Percentiles rank a stretch among this genome's conserved stretches.
Conservation (phyloP, 805 yeast species). For the Spencermartinsiella europaea region DNA sequence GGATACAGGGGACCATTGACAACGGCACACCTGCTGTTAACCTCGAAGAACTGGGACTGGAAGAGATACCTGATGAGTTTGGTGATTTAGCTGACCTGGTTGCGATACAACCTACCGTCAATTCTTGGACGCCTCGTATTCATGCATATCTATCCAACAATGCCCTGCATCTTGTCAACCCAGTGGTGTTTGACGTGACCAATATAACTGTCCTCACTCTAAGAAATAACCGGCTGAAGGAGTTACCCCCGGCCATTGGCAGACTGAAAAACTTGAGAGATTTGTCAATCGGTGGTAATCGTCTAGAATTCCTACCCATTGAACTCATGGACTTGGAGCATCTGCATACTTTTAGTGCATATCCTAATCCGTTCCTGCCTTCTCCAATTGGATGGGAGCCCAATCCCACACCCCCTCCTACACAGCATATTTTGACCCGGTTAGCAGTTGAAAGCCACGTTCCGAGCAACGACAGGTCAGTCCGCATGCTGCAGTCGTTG, state of each 20-base stretch:
- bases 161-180: slow-evolving; percentile 24
- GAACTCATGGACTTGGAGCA: slow-evolving; percentile 30
- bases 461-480: not conserved
- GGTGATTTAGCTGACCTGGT: slow-evolving; percentile 31
- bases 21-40: slow-evolving; percentile 14
- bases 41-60: slow-evolving; percentile 24
- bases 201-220: slow-evolving; percentile 33
- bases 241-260: slow-evolving; percentile 32
- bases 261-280: slow-evolving; percentile 29
- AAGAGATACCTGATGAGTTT: slow-evolving; percentile 32
- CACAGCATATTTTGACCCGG: not conserved
- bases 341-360: slow-evolving; percentile 29
- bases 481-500: slow-evolving; percentile 1
- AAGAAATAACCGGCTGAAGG: slow-evolving; percentile 29
- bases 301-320: slow-evolving; percentile 31
- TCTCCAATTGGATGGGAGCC: slow-evolving; percentile 16
- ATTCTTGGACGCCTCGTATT: slow-evolving; percentile 24
- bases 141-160: slow-evolving; percentile 30
- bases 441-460: not conserved
- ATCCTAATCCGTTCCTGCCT: slow-evolving; percentile 33
- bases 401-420: slow-evolving; percentile 1
- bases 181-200: slow-evolving; percentile 29
- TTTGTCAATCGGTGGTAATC: slow-evolving; percentile 33
- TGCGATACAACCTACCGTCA: slow-evolving; percentile 11
- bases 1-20: slow-evolving; percentile 17